Evolutionary conservation across 768 basidiomycete genomes (phyloP).

Genomic region (Hydnomerulius pinastri): DNA sequence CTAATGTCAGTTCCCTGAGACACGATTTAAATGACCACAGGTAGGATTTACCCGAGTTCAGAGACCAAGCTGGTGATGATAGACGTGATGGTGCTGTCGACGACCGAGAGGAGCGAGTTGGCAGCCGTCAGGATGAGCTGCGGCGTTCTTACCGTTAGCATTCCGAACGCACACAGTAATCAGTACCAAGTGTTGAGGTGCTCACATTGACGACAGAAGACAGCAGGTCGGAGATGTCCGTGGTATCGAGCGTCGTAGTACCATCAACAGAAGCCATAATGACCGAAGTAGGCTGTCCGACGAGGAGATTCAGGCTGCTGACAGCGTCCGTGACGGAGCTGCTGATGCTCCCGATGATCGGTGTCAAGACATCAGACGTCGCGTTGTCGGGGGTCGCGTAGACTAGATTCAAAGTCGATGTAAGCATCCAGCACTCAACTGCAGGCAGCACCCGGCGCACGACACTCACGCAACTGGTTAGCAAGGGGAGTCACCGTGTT

Average conservation of each 20-base stretch:
- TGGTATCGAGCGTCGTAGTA: neutral
- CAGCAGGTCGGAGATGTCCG: conserved; percentile 11
- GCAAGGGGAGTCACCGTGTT: conserved; percentile 8
- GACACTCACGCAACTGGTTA: conserved; percentile 9
- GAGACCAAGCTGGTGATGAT: too few relatives aligned
- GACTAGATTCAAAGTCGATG: conserved; percentile 3
- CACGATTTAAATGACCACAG: too few relatives aligned
- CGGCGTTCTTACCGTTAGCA: too few relatives aligned
- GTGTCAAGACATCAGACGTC: conserved; percentile 5
- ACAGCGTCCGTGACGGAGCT: conserved; percentile 6
- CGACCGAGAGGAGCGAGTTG: too few relatives aligned
- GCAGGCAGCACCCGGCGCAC: neutral
- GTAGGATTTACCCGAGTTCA: too few relatives aligned
- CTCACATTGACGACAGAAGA: conserved; percentile 1
- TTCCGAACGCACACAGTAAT: too few relatives aligned
- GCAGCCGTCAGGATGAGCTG: too few relatives aligned
- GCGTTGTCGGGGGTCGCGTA: conserved; percentile 13
- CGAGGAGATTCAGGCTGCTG: conserved; percentile 3
- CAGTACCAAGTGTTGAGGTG: too few relatives aligned
- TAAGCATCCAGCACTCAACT: too few relatives aligned
- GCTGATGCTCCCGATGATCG: conserved; percentile 9
- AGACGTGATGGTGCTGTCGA: too few relatives aligned
- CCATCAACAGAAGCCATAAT: conserved; percentile 11
- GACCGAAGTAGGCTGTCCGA: neutral
- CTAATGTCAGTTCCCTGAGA: too few relatives aligned